A percentile compares a stretch with the other conserved stretches of the same genome.
Conservation (phyloP, 345 rosid genomes). For the Bretschneidera sinensis region DNA sequence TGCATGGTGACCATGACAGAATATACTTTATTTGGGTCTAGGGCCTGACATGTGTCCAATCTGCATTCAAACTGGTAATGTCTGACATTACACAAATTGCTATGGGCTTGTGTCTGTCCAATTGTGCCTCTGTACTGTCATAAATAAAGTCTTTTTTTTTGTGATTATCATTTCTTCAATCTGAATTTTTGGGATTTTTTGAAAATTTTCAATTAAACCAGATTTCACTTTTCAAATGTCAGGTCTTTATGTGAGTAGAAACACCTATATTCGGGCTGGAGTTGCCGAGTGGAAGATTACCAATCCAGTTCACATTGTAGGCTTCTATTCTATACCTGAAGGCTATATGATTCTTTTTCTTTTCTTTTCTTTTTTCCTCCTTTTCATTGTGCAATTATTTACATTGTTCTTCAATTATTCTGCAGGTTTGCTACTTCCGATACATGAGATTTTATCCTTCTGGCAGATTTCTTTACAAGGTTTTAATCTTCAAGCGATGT, state of each 20-base stretch:
- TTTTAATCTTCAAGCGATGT: slow-evolving; percentile 22
- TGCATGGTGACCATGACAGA: background rate
- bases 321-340: slow-evolving; percentile 15
- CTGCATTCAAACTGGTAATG: background rate
- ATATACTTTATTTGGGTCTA: too few species aligned
- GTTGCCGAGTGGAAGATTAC: slow-evolving; percentile 80
- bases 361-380: background rate
- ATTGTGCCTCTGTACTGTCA: background rate
- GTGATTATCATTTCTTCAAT: background rate
- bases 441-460: slow-evolving; percentile 85
- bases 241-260: slow-evolving; percentile 96
- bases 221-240: slow-evolving; percentile 16
- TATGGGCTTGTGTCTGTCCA: background rate
- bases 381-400: slow-evolving; percentile 5
- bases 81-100: background rate
- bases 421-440: slow-evolving; percentile 90
- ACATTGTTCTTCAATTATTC: background rate
- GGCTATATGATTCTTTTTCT: background rate
- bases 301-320: slow-evolving; percentile 97
- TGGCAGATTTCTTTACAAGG: slow-evolving; percentile 93
- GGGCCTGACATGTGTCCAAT: background rate
- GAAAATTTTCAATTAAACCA: background rate
- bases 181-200: background rate
- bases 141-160: background rate
- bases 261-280: slow-evolving; percentile 86